These are phyloP conservation scores for Elaeis oleifera DNA, from an alignment of 202 grass and related monocot species.

Conservation along the genomic window DNA sequence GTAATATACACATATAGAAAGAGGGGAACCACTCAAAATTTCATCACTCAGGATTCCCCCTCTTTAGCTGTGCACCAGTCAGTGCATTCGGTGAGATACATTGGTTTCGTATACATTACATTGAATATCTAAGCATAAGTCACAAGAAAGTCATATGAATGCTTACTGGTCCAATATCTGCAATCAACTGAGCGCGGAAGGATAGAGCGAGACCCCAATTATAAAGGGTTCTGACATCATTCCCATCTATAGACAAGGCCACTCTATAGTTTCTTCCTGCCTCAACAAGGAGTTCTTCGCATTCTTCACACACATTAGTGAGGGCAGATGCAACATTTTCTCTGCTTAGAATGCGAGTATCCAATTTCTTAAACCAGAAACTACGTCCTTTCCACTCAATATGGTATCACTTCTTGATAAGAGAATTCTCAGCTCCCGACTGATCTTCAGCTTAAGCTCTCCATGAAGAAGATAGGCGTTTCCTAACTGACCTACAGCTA, in stretches of 20 bases:
- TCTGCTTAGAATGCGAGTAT: conserved; percentile 41
- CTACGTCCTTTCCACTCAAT: conserved; percentile 23
- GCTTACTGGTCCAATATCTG: conserved; percentile 94
- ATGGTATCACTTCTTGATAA: conserved; percentile 33
- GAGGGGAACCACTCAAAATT: no score
- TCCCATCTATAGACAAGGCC: conserved; percentile 62
- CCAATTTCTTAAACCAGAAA: conserved; percentile 43
- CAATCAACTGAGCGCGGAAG: conserved; percentile 73
- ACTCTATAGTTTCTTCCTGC: conserved; percentile 76
- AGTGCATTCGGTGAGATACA: no score
- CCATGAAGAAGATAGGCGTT: conserved; percentile 83
- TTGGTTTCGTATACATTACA: no score
- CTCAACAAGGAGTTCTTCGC: conserved; percentile 72
- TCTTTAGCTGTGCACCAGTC: no score
- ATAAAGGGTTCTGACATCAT: conserved; percentile 69
- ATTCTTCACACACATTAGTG: conserved; percentile 69
- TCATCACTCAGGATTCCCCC: no score
- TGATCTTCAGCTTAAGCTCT: conserved; percentile 92
- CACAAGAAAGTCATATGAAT: neutral
- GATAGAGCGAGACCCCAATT: conserved; percentile 83
- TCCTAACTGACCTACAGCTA: conserved; percentile 79
- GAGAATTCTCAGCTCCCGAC: conserved; percentile 73
- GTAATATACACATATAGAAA: no score
- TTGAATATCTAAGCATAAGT: neutral
- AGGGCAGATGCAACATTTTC: conserved; percentile 47